Base-by-base conservation (phyloP, 2,329 filamentous ascomycete species). In the Juglanconis sp. region DNA sequence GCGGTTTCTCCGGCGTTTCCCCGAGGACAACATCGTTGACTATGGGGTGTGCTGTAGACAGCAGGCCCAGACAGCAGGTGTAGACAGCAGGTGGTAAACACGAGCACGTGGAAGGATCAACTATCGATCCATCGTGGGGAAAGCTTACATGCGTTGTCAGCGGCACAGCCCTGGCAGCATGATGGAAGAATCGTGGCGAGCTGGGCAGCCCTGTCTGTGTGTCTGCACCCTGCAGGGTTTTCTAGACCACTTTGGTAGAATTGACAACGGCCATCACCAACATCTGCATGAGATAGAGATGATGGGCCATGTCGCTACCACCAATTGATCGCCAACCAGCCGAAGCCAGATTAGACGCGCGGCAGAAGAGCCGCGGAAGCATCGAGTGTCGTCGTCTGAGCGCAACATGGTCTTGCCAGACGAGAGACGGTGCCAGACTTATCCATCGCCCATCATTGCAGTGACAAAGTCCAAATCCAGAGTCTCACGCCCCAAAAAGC, bases 101-200 rank as follows among this genome's bases (percentile, higher is more conserved):
- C 46, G 40, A 47, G 11, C 11, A 17, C 15, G 40, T 15, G 54
- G 54, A 56, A 56, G 54, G 54, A 56, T 56, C 42, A 8, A 50
- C 36, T 34, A 32, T 40, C 46, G 54, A 56, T 56, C 54, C 54
- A 56, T 56, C 54, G 54, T 36, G 54, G 54, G 34, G 8, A 24
- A 56, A 40, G 46, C 34, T 24, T 56, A 24, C 44, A 49, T 56
- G 34, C 42, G 30, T 10, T 49, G 46, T 49, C 44, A 56, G 54
- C 54, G 34, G 34, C 46, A 17, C 44, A 46, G 17, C 44, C 15
- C 44, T 17, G 44, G 3, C 15, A 30, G 42, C 42, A 55, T 40
- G 17, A 24, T 24, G 1, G 17, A 24, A 24, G 17, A 24, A 24
- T 24, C 42, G 51, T 44, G 51, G 36, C 51, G n/a, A 30, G 51